Conservation (phyloP, 2,329 filamentous ascomycete species). For the Aspergillus calidoustus region DNA sequence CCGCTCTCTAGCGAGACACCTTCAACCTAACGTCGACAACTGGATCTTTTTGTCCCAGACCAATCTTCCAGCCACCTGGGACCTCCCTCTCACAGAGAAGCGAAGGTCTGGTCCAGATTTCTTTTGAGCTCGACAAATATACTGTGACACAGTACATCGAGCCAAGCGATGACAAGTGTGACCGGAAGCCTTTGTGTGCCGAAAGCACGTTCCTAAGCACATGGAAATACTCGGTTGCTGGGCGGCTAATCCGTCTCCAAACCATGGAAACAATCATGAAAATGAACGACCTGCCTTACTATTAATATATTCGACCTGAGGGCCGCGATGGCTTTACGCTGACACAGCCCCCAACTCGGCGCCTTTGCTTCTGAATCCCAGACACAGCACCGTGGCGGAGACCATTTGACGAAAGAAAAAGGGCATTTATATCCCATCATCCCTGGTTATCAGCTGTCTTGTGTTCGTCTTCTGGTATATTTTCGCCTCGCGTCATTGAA, state of each 20-base stretch:
- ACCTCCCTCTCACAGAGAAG: neutral
- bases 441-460: neutral
- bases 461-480: neutral
- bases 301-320: conserved; percentile 13
- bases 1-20: neutral
- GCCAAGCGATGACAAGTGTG: neutral
- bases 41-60: neutral
- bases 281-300: conserved; percentile 6
- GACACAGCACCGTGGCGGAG: conserved; percentile 2
- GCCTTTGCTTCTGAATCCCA: conserved; percentile 1
- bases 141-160: neutral
- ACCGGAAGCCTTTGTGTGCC: neutral
- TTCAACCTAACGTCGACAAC: neutral
- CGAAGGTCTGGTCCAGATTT: no score
- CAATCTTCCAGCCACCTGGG: neutral
- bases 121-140: neutral
- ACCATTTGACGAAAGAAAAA: neutral
- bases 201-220: neutral
- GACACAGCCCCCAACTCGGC: conserved; percentile 13
- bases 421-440: conserved; percentile 1
- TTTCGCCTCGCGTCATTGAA: neutral
- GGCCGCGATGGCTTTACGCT: neutral
- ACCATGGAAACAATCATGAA: conserved; percentile 9
- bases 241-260: conserved; percentile 18
- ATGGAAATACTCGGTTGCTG: conserved; percentile 8